phyloP scores from a whole-genome alignment of 371 early-diverging fungal species.

The Syncephalastrum racemosum region DNA sequence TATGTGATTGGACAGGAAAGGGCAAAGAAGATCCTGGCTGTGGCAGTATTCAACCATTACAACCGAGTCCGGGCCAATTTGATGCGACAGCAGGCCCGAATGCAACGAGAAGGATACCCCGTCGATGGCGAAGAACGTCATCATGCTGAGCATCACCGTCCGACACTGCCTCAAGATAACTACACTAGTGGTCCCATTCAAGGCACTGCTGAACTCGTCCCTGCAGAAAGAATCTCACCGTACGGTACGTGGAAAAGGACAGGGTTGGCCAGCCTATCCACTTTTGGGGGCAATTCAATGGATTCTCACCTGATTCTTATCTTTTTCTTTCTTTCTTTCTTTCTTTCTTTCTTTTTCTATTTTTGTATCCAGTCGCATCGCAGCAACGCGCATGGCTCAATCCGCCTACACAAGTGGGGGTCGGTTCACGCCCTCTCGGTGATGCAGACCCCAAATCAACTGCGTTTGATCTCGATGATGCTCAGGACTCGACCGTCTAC shows the following conservation, averaged over 20 bases:
- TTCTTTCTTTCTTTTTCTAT: constrained; percentile 1
- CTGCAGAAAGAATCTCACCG: constrained; percentile 21
- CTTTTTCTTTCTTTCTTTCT: constrained; percentile 7
- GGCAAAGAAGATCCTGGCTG: constrained; percentile 75
- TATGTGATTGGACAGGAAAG: constrained; percentile 83
- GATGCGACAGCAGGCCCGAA: constrained; percentile 3
- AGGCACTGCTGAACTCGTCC: constrained; percentile 21
- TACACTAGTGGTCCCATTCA: constrained; percentile 18
- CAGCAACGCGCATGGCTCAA: constrained; percentile 28
- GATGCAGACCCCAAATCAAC: constrained; percentile 16
- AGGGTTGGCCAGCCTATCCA: not conserved
- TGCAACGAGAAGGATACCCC: not conserved
- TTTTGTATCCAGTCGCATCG: constrained; percentile 6
- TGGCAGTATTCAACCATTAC: constrained; percentile 83
- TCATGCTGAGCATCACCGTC: constrained; percentile 20
- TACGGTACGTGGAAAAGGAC: constrained; percentile 13
- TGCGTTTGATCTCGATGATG: constrained; percentile 1
- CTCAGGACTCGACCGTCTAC: constrained; percentile 50
- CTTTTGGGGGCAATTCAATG: not conserved
- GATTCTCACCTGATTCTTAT: constrained; percentile 1
- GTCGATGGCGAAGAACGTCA: constrained; percentile 12
- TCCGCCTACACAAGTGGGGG: constrained; percentile 22
- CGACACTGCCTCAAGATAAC: constrained; percentile 22
- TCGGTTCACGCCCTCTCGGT: constrained; percentile 4
- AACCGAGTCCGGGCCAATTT: constrained; percentile 67